Evolutionary conservation across 148 eudicot species (phyloP).

Genomic region (Mesembryanthemum crystallinum): DNA sequence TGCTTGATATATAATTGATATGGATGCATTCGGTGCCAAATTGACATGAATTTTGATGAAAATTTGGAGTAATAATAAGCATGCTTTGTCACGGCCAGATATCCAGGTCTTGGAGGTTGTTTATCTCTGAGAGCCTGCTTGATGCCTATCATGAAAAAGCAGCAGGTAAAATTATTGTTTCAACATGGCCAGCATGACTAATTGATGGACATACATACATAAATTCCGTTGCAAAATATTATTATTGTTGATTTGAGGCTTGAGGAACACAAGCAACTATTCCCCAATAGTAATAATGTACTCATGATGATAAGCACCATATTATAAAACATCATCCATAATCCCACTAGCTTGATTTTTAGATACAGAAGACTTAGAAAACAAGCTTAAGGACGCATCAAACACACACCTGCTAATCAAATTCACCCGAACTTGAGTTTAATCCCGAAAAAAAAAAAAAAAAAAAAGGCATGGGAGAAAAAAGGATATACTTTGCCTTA

Average conservation of each 20-base stretch:
- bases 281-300: conserved; percentile 3
- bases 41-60: neutral
- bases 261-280: conserved; percentile 15
- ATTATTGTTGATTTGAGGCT: neutral
- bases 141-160: conserved; percentile 6
- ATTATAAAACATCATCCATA: neutral
- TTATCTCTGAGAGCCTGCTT: neutral
- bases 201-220: neutral
- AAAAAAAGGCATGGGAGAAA: too few relatives aligned
- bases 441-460: neutral
- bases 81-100: neutral
- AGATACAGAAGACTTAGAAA: conserved; percentile 3
- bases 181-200: neutral
- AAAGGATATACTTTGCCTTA: too few relatives aligned
- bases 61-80: neutral
- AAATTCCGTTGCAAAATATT: neutral
- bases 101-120: neutral
- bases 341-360: conserved; percentile 15
- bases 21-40: neutral
- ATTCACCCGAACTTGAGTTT: neutral
- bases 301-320: conserved; percentile 3
- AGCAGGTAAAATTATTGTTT: neutral
- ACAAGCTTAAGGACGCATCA: neutral
- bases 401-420: neutral
- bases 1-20: neutral